A percentile compares a stretch with the other conserved stretches of the same genome.
Conservation (phyloP, 768 basidiomycete genomes). For the Boletus vinaceobasis region DNA sequence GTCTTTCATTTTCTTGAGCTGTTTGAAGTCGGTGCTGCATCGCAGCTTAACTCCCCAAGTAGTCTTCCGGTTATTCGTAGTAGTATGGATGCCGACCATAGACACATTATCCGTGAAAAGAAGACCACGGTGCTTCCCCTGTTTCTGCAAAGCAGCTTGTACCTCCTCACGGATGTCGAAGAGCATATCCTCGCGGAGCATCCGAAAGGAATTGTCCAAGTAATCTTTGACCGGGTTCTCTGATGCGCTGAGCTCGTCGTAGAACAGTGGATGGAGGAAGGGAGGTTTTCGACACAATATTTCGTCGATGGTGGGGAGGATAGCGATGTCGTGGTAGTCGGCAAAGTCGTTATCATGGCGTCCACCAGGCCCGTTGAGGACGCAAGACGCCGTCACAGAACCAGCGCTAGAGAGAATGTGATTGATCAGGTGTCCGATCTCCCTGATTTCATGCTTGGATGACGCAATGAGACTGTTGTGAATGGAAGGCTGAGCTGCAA, state of each 20-base stretch:
- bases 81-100: conserved; percentile 35
- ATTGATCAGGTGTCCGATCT: conserved; percentile 39
- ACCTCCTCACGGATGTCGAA: conserved; percentile 54
- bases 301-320: conserved; percentile 63
- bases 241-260: conserved; percentile 11
- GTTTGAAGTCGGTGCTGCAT: conserved; percentile 33
- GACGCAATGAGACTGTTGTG: conserved; percentile 25
- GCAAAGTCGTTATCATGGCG: conserved; percentile 66
- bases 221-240: conserved; percentile 39
- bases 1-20: conserved; percentile 29
- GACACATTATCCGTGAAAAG: conserved; percentile 27
- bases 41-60: conserved; percentile 42
- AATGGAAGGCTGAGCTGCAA: conserved; percentile 32
- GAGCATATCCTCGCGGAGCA: conserved; percentile 63
- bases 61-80: conserved; percentile 18
- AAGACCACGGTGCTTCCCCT: conserved; percentile 36
- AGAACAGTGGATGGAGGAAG: conserved; percentile 44
- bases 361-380: conserved; percentile 46
- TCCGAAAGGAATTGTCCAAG: conserved; percentile 63
- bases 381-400: conserved; percentile 13
- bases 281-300: conserved; percentile 42
- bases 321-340: conserved; percentile 56
- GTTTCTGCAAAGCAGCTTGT: conserved; percentile 36
- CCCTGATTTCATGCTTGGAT: conserved; percentile 23
- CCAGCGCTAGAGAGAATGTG: conserved; percentile 30